Base-by-base conservation (phyloP, 495 filamentous ascomycete species). In the Daldinia loculata region DNA sequence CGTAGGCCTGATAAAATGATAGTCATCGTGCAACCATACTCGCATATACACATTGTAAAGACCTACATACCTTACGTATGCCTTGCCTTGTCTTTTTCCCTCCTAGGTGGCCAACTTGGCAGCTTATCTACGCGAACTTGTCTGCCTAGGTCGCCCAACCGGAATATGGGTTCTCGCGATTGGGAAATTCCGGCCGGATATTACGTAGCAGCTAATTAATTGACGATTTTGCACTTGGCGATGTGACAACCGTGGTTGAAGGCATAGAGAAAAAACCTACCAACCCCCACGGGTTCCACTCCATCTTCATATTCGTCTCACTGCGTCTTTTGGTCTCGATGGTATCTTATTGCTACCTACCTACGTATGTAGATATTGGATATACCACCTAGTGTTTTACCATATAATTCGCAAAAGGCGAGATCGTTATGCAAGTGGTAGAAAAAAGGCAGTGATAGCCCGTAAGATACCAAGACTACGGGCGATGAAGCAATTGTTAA, bases 261-360 rank as follows among this genome's bases (percentile, higher is more conserved):
- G 70, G n/a, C 45, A 67, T 26, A 30, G 15, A n/a, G 12, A 14
- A 29, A 43, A 56, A 43, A 14, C 12, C 2, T 36, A 11, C 34
- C 15, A 41, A 48, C 70, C 70, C 66, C 70, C 70, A 73, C 70
- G 66, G 65, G 70, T 69, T 68, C 70, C 70, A 73, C 70, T 69
- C 70, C 52, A 66, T 69, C 61, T 69, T 56, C 57, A 58, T 69
- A 32, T 60, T 53, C 56, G 66, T 69, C 70, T 68, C 56, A 27
- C 60, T 39, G 50, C 60, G 56, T 63, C 36, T 72, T 52, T 68
- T 39, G 39, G 58, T 34, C 57, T 63, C 17, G 22, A 60, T 32
- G 9, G 6, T 29, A 38, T 60, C 52, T 24, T 39, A 50, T 30
- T 65, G 27, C 51, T 66, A 52, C 51, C 59, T 69, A 63, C 48